phyloP scores from a whole-genome alignment of 2,329 filamentous ascomycete species.

The Colletotrichum sojae region DNA sequence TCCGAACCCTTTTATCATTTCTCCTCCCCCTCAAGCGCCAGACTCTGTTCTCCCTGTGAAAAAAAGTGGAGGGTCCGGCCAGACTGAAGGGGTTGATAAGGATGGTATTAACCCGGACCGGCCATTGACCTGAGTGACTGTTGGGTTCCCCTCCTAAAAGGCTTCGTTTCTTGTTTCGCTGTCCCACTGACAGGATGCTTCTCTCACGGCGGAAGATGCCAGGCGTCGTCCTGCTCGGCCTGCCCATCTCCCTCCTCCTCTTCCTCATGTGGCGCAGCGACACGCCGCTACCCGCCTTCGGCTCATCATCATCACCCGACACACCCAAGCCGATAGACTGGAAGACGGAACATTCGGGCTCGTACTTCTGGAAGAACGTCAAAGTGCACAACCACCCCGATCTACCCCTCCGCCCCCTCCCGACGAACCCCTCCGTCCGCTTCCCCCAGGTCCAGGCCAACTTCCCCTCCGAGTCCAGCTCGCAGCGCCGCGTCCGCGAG shows the following conservation, averaged over 20 bases:
- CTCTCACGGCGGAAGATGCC: not conserved
- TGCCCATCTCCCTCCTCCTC: constrained; percentile 28
- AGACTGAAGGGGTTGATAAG: no score
- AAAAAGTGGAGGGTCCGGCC: no score
- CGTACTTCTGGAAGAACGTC: constrained; percentile 43
- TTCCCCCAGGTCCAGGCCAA: constrained; percentile 53
- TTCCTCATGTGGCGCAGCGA: constrained; percentile 31
- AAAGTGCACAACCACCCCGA: constrained; percentile 42
- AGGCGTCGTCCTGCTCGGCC: constrained; percentile 13
- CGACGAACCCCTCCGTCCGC: constrained; percentile 45
- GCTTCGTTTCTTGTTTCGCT: no score
- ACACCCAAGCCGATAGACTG: constrained; percentile 17
- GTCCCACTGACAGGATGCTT: not conserved
- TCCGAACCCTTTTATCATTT: not conserved
- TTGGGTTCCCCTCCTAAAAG: no score
- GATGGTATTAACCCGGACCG: not conserved
- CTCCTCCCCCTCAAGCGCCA: no score
- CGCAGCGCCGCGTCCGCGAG: constrained; percentile 43
- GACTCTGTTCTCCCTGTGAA: no score
- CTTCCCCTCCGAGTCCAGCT: constrained; percentile 46
- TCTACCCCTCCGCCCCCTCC: constrained; percentile 48
- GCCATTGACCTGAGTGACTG: no score
- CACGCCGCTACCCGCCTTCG: not conserved
- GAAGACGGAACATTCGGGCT: constrained; percentile 3
- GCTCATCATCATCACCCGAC: not conserved